phyloP scores from a whole-genome alignment of 1,284 basidiomycete genomes.

The Fomitopsis betulina region DNA sequence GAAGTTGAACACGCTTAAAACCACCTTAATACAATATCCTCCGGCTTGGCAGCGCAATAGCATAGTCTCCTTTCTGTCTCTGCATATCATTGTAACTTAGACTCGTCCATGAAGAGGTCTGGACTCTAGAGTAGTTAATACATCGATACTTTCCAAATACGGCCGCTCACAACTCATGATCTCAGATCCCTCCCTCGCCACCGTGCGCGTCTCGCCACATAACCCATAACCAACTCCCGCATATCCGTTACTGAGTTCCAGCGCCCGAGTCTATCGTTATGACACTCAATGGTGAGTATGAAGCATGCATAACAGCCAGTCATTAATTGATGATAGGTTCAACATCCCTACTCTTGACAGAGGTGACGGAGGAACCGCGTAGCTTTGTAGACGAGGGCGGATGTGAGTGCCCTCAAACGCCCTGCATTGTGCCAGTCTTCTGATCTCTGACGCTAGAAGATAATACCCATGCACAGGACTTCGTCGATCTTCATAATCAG shows the following conservation, averaged over 20 bases:
- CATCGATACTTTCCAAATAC: background rate
- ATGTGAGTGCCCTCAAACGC: background rate
- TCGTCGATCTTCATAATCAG: constrained; percentile 80
- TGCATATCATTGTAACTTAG: too few relatives aligned
- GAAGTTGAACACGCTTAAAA: too few relatives aligned
- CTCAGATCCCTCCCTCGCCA: background rate
- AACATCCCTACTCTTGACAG: background rate
- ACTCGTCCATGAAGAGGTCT: too few relatives aligned
- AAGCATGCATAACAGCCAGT: too few relatives aligned
- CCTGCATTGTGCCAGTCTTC: background rate
- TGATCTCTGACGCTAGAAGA: constrained; percentile 17
- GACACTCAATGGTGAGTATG: background rate
- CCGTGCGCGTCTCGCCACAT: too few relatives aligned
- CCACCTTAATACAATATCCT: background rate
- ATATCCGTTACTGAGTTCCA: too few relatives aligned
- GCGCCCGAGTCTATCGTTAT: background rate
- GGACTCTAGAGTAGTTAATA: background rate
- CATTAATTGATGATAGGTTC: background rate
- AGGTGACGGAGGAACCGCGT: background rate
- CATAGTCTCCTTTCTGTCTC: background rate
- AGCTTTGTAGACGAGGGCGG: background rate
- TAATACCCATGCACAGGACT: constrained; percentile 54
- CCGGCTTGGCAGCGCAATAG: background rate
- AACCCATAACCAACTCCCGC: too few relatives aligned
- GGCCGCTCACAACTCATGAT: background rate